phyloP scores from a whole-genome alignment of 2,329 filamentous ascomycete genomes.

The Didymella arachidicola region DNA sequence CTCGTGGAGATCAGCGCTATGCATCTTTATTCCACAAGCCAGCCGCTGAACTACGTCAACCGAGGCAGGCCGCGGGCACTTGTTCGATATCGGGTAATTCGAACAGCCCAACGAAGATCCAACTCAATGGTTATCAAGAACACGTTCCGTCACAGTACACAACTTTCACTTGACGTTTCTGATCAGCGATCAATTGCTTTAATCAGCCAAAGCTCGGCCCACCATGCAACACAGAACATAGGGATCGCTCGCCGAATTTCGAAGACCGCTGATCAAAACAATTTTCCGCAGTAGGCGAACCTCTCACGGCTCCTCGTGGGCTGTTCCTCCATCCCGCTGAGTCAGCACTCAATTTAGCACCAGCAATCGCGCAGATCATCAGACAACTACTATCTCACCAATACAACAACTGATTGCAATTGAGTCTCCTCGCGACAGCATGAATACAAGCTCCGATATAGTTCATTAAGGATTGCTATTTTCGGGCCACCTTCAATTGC shows the following conservation, averaged over 20 bases:
- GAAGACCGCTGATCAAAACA: constrained; percentile 13
- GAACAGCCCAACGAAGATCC: constrained; percentile 4
- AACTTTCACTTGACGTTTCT: constrained; percentile 6
- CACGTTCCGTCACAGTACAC: background rate
- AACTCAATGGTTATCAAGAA: background rate
- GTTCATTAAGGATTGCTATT: background rate
- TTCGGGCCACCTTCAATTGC: background rate
- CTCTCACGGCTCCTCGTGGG: background rate
- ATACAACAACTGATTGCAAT: background rate
- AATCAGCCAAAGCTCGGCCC: constrained; percentile 14
- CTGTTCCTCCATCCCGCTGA: background rate
- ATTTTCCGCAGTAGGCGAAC: constrained; percentile 11
- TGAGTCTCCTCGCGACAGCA: background rate
- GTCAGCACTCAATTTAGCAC: background rate
- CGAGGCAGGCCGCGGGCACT: constrained; percentile 15
- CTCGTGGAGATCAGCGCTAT: constrained; percentile 31
- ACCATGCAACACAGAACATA: constrained; percentile 5
- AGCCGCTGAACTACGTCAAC: constrained; percentile 35
- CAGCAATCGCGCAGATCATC: background rate
- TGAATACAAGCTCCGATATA: background rate
- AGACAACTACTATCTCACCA: background rate
- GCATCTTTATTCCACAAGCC: constrained; percentile 6
- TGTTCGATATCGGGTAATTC: background rate
- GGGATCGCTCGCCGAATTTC: constrained; percentile 19
- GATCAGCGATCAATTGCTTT: constrained; percentile 16